Conservation (phyloP, 768 basidiomycete species). For the Piloderma croceum region DNA sequence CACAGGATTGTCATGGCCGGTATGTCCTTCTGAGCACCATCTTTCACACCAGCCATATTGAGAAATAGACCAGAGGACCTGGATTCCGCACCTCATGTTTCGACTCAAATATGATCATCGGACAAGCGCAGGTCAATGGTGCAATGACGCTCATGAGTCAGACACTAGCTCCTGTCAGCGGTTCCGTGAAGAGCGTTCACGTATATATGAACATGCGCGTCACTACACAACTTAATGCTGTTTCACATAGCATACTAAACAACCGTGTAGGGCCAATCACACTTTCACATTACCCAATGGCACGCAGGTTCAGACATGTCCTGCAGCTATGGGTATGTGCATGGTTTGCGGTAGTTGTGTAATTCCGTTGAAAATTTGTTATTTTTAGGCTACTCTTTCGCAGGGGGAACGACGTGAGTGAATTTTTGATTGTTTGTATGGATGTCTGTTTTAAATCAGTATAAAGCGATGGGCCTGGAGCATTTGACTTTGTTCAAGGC, state of each 20-base stretch:
- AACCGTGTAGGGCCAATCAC: slow-evolving; percentile 47
- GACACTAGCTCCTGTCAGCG: slow-evolving; percentile 42
- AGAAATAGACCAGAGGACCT: slow-evolving; percentile 56
- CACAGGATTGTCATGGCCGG: slow-evolving; percentile 68
- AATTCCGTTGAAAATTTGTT: too few relatives aligned
- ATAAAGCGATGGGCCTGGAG: slow-evolving; percentile 70
- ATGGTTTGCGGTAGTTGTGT: too few relatives aligned
- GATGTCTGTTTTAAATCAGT: slow-evolving; percentile 2
- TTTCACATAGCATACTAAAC: too few relatives aligned
- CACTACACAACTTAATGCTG: slow-evolving; percentile 2
- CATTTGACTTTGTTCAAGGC: slow-evolving; percentile 74
- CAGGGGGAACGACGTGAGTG: slow-evolving; percentile 73
- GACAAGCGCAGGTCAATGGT: slow-evolving; percentile 61
- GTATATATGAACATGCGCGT: slow-evolving; percentile 64
- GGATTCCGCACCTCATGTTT: slow-evolving; percentile 73
- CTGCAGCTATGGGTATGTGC: slow-evolving; percentile 70
- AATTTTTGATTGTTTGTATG: background rate
- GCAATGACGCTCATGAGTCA: slow-evolving; percentile 58
- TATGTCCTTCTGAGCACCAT: slow-evolving; percentile 21
- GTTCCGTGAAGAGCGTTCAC: slow-evolving; percentile 67
- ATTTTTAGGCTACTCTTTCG: slow-evolving; percentile 62
- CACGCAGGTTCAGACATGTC: slow-evolving; percentile 63
- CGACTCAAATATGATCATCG: slow-evolving; percentile 70
- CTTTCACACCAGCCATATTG: slow-evolving; percentile 1
- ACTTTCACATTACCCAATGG: slow-evolving; percentile 63